phyloP scores from a whole-genome alignment of 164 flowering plant species.

The Euptelea pleiosperma region DNA sequence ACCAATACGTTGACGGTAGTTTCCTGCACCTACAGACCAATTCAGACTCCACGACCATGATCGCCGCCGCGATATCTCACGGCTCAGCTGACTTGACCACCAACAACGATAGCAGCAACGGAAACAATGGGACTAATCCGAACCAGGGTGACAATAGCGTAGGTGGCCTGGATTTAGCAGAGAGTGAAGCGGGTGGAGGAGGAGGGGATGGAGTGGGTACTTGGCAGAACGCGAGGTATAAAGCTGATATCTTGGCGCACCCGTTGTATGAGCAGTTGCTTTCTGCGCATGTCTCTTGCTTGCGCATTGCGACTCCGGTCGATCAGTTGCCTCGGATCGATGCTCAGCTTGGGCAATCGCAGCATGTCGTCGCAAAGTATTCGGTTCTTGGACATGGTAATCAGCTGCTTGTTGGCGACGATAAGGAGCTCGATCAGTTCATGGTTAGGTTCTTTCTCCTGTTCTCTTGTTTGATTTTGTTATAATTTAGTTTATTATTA shows the following conservation, averaged over 20 bases:
- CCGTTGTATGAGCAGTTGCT: constrained; percentile 77
- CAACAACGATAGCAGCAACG: constrained; percentile 4
- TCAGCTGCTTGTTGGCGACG: constrained; percentile 31
- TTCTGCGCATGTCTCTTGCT: constrained; percentile 78
- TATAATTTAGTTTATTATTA: constrained; percentile 3
- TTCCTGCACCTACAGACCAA: constrained; percentile 49
- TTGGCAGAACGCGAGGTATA: constrained; percentile 56
- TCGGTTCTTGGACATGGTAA: constrained; percentile 34
- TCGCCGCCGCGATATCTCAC: constrained; percentile 23
- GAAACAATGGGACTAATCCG: not conserved
- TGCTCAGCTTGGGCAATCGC: constrained; percentile 71
- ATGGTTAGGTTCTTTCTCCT: constrained; percentile 45
- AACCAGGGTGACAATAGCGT: constrained; percentile 5
- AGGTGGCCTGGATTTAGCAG: not conserved
- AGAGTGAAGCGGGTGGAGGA: constrained; percentile 14
- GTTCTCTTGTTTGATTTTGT: constrained; percentile 1
- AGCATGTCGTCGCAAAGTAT: constrained; percentile 64
- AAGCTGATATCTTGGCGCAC: constrained; percentile 65
- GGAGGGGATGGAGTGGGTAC: constrained; percentile 15
- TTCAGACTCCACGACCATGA: constrained; percentile 26
- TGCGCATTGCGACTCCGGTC: constrained; percentile 84
- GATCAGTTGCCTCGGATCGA: constrained; percentile 87
- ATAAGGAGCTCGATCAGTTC: constrained; percentile 83
- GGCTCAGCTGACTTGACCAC: constrained; percentile 18
- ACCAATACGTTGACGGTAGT: constrained; percentile 30